Evolutionary conservation across 768 basidiomycete genomes (phyloP), one percentile per base, ranked within the genome.

Genomic region (Termitomyces sp.): DNA sequence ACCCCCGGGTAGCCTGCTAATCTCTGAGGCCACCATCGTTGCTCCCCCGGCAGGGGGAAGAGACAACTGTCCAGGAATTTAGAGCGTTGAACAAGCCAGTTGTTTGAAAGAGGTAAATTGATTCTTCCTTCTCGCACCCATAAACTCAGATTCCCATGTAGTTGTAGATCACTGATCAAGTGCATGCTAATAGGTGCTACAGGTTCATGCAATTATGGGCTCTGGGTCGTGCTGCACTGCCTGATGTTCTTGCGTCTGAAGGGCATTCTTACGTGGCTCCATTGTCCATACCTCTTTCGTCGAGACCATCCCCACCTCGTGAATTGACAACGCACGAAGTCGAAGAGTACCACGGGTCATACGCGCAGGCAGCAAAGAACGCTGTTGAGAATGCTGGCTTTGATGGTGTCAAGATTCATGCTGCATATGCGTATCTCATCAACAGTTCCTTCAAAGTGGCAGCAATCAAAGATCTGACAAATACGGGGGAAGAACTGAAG

Each of bases 401-500:
- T 63, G 89, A 91, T 61, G 90, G 88, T 47, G 63, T 83, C 58
- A 80, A 81, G 76, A 67, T 83, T 49, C 81, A 79, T 59, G 72
- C 72, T 57, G 78, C 77, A 54, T 80, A 82, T 59, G 78, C 79
- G 0, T 83, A 81, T 61, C 68, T 86, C 10, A 58, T 79, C 15
- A 84, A 89, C 86, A 89, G 68, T 89, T 90, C 76, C 61, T 86
- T 10, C 84, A 87, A 65, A 75, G 81, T 34, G 68, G 76, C n/a
- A 75, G 75, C 40, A 89, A 90, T 70, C 66, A 77, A 5, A 79
- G 87, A 15, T 83, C 80, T 7, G 88, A 91, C 68, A 73, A 79
- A 49, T 92, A 87, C 69, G 90, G 90, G 0, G 90, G 91, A 2
- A 81, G 79, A 48, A 72, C 89, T 34, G 83, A 87, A 69, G 83